These are phyloP conservation scores for Pyrenochaeta sp. DNA, from an alignment of 2,329 filamentous ascomycete species.

Conservation along the genomic window DNA sequence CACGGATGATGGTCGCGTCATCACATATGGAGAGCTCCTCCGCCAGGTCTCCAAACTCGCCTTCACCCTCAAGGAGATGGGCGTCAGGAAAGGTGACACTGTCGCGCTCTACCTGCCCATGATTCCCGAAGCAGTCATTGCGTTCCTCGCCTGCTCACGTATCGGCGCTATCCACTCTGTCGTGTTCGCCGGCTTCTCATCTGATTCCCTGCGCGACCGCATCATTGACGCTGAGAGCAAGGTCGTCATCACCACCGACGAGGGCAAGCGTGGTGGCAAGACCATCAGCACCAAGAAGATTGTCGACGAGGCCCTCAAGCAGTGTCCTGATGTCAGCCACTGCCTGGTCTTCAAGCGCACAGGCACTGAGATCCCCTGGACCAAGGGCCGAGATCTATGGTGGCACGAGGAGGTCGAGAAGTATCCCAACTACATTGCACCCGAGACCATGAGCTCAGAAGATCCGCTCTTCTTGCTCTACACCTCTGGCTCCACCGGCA, in stretches of 20 bases:
- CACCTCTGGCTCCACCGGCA: constrained; percentile 96
- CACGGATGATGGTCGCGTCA: constrained; percentile 81
- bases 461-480: constrained; percentile 98
- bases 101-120: constrained; percentile 98
- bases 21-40: constrained; percentile 93
- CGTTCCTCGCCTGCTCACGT: constrained; percentile 88
- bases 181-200: constrained; percentile 96
- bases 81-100: constrained; percentile 95
- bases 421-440: constrained; percentile 90
- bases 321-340: constrained; percentile 86
- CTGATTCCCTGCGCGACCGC: constrained; percentile 93
- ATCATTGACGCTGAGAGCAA: constrained; percentile 90
- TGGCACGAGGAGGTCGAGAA: constrained; percentile 99
- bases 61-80: constrained; percentile 91
- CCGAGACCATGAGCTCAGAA: constrained; percentile 89
- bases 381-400: constrained; percentile 88
- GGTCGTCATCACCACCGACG: constrained; percentile 95
- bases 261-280: constrained; percentile 98
- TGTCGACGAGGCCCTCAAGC: constrained; percentile 95
- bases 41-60: constrained; percentile 89
- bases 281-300: constrained; percentile 98
- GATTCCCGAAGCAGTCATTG: constrained; percentile 94
- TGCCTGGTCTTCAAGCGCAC: constrained; percentile 96
- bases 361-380: constrained; percentile 91
- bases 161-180: constrained; percentile 98